These are phyloP conservation scores for Zizania latifolia DNA, from an alignment of 176 grass and related monocot genomes.

Conservation along the genomic window DNA sequence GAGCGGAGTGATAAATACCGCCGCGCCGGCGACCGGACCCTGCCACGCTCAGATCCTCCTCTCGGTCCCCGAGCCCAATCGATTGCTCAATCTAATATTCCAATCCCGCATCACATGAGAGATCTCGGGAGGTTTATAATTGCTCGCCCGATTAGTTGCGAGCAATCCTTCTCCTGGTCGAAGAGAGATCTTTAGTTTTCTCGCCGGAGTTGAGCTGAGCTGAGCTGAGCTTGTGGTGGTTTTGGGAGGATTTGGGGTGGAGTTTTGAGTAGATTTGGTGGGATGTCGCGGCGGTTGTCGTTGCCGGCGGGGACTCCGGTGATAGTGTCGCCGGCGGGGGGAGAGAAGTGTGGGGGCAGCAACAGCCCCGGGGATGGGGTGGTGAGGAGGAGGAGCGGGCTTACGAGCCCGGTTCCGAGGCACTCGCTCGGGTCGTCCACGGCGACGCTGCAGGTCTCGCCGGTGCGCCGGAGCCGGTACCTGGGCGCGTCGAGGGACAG, in stretches of 20 bases:
- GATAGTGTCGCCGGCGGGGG: slow-evolving; percentile 29
- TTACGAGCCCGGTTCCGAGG: slow-evolving; percentile 60
- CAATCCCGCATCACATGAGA: background rate
- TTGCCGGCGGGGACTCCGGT: slow-evolving; percentile 39
- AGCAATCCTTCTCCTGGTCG: background rate
- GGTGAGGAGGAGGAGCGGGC: slow-evolving; percentile 44
- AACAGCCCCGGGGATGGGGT: slow-evolving; percentile 18
- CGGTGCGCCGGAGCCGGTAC: slow-evolving; percentile 42
- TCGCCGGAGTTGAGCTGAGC: background rate
- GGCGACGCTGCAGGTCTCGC: slow-evolving; percentile 39
- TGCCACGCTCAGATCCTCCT: slow-evolving; percentile 34
- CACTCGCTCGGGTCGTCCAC: slow-evolving; percentile 54
- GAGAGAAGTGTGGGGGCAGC: slow-evolving; percentile 18
- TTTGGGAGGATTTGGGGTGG: too few relatives aligned
- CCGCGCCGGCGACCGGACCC: background rate
- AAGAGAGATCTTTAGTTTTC: background rate
- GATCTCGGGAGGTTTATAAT: background rate
- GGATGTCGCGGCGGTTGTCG: slow-evolving; percentile 51
- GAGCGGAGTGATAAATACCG: slow-evolving; percentile 39
- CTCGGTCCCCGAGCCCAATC: slow-evolving; percentile 42
- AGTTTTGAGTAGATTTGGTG: background rate
- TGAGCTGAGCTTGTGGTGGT: background rate
- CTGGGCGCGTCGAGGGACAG: slow-evolving; percentile 29
- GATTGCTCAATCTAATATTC: slow-evolving; percentile 34
- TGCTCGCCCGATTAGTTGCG: background rate